Evolutionary conservation across 1,284 basidiomycete species (phyloP).

Genomic region (Moesziomyces sp.): DNA sequence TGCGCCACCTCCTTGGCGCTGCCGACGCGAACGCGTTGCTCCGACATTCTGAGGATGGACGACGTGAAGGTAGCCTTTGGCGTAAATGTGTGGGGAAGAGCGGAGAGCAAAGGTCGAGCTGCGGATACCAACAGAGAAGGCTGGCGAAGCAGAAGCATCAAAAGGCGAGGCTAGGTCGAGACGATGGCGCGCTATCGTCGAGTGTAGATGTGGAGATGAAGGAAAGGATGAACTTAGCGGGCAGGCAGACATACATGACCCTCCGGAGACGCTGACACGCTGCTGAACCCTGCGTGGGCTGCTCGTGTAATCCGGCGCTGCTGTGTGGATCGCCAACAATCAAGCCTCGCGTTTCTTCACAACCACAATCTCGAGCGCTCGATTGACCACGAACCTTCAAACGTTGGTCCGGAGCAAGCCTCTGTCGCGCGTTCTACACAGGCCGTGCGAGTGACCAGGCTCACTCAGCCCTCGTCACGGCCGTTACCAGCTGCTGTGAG

Average conservation of each 20-base stretch:
- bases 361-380: background rate
- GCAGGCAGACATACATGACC: background rate
- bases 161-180: background rate
- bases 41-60: conserved; percentile 31
- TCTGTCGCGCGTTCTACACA: too few species aligned
- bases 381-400: too few species aligned
- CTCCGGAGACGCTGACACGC: background rate
- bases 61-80: conserved; percentile 11
- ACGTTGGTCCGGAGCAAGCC: too few species aligned
- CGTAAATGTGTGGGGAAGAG: background rate
- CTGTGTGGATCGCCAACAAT: conserved; percentile 26
- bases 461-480: too few species aligned
- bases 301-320: conserved; percentile 29
- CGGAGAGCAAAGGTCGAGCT: conserved; percentile 15
- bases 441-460: too few species aligned
- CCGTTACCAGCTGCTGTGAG: too few species aligned
- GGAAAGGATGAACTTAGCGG: background rate
- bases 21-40: conserved; percentile 43
- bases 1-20: conserved; percentile 41
- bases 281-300: background rate
- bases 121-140: conserved; percentile 24
- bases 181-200: conserved; percentile 11
- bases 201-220: background rate
- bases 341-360: background rate
- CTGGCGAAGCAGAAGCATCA: conserved; percentile 37